Base-by-base conservation (phyloP, 1,284 basidiomycete genomes). In the Apiotrichum sp. region DNA sequence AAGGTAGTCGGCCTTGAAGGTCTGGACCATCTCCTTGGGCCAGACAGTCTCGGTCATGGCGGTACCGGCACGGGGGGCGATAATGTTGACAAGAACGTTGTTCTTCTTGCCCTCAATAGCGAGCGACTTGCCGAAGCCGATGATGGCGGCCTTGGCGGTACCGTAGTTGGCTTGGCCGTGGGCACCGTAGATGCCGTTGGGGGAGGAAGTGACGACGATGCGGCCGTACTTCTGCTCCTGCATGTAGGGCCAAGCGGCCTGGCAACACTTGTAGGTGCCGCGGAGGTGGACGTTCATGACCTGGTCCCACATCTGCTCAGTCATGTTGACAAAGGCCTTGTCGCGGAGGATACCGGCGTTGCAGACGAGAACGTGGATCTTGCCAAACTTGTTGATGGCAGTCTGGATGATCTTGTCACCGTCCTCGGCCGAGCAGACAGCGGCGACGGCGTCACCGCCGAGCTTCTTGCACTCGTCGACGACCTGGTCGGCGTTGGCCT, bases 231-330 rank as follows among this genome's bases (percentile, higher is more conserved):
- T 93, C 74, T 98, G 96, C 78, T 95, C 88, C 76, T 89, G 86
- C 83, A 98, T 97, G 70, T 92, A 81, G 3, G 95, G 93, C 96
- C 93, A 99, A 39, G 91, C 89, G 11, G 95, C 95, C 73, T 96
- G 91, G 55, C 85, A 87, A 67, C 88, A 90, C 86, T 89, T 84
- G 64, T 79, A 83, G 14, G 82, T 82, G 40, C 81, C 82, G 52
- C 78, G 71, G 51, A 98, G 80, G 77, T 98, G 93, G 34, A 98
- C 85, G 55, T 85, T 84, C 63, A 97, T 78, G 47, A 98, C 93
- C 55, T 86, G 79, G 73, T 98, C 91, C 96, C 96, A 99, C 68
- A 98, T 92, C 65, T 88, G 82, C 67, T 92, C 89, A 4, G 86
- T 84, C 86, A 98, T 88, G 36, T 87, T 83, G 61, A 83, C 80